Conservation (phyloP, 2,329 filamentous ascomycete genomes). For the Sarocladium kiliense region DNA sequence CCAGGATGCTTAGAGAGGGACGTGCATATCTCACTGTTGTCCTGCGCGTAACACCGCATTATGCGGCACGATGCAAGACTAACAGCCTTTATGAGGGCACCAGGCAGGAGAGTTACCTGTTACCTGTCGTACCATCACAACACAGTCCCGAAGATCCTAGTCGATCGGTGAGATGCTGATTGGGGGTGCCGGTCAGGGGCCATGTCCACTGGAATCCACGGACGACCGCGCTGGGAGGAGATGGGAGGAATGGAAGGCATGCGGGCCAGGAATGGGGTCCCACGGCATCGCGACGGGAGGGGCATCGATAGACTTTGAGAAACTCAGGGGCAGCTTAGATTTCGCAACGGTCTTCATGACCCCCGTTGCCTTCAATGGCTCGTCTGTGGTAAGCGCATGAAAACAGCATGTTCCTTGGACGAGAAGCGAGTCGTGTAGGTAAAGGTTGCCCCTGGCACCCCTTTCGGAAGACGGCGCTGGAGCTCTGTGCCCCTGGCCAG, state of each 20-base stretch:
- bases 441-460: neutral
- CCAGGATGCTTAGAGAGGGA: no score
- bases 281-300: constrained; percentile 1
- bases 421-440: neutral
- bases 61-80: neutral
- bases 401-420: neutral
- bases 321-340: constrained; percentile 1
- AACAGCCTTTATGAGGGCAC: neutral
- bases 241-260: constrained; percentile 1
- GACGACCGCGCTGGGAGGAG: neutral
- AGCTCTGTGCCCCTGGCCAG: neutral
- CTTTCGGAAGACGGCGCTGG: neutral
- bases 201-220: constrained; percentile 3
- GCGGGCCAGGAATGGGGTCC: constrained; percentile 7
- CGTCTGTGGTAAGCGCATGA: neutral
- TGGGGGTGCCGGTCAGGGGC: neutral
- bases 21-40: neutral
- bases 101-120: constrained; percentile 1
- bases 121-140: constrained; percentile 5
- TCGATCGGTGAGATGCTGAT: neutral
- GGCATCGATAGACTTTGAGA: constrained; percentile 1
- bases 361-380: neutral
- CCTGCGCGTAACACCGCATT: neutral
- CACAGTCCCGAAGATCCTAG: constrained; percentile 3
- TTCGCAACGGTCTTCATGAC: neutral